These are phyloP conservation scores for Aspergillus alliaceus DNA, from an alignment of 2,329 filamentous ascomycete genomes.

Conservation along the genomic window DNA sequence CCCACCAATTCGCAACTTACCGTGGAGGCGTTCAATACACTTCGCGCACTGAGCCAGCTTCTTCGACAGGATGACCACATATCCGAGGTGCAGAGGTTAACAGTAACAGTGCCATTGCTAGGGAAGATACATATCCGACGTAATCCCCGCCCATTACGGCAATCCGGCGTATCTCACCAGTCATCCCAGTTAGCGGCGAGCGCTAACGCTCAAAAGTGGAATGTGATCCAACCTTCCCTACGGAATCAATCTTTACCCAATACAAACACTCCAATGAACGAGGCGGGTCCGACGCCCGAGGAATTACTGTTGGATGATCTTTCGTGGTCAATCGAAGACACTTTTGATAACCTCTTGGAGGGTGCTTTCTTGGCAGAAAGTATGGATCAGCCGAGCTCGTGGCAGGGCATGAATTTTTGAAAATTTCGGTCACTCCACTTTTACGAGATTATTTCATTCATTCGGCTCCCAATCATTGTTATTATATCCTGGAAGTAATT, in stretches of 20 bases:
- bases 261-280: background rate
- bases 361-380: background rate
- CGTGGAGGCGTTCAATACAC: slow-evolving; percentile 3
- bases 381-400: background rate
- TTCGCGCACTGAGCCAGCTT: slow-evolving; percentile 12
- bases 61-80: slow-evolving; percentile 9
- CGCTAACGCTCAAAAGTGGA: background rate
- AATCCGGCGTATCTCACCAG: background rate
- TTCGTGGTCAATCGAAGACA: slow-evolving; percentile 12
- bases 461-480: too few relatives aligned
- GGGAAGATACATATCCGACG: slow-evolving; percentile 20
- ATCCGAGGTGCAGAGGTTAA: slow-evolving; percentile 4
- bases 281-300: background rate
- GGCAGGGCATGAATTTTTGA: background rate
- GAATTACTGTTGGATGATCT: slow-evolving; percentile 2
- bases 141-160: slow-evolving; percentile 1
- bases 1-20: slow-evolving; percentile 9
- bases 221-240: background rate
- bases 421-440: too few relatives aligned
- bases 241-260: background rate
- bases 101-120: slow-evolving; percentile 16
- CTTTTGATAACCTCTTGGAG: background rate
- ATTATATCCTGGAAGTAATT: too few relatives aligned
- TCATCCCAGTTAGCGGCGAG: background rate
- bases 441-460: too few relatives aligned